Evolutionary conservation across 768 basidiomycete genomes (phyloP), one percentile per base, ranked within the genome.

Genomic region (Sarcodon aspratus): DNA sequence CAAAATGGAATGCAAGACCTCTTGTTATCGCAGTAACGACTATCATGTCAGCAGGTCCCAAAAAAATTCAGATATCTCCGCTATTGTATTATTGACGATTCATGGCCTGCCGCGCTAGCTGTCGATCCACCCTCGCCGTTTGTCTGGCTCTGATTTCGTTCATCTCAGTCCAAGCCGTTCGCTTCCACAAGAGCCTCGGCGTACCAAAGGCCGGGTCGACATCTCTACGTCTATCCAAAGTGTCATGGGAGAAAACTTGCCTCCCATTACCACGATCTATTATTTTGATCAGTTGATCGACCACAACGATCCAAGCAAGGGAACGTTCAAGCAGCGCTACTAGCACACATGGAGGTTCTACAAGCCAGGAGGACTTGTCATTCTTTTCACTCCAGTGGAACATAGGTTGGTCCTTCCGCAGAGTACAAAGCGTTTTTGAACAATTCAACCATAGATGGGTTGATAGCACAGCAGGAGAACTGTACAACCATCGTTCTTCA

Each of bases 261-360:
- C 59, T 32, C 56, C 60, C 46, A 57, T 62, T 49, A 59, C 58
- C 55, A 61, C 59, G 31, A 59, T 69, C 6, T 84, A 78, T 60
- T 62, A 59, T 50, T 82, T 82, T 57, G 73, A 82, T 55, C 69
- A 71, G 53, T 58, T 69, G 46, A 64, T 82, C 50, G 74, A 78
- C 55, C 75, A 76, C 58, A 69, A 59, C 33, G 63, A 76, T 52
- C 76, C 80, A 13, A 65, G 69, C 27, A 64, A 76, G 15, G 85
- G 85, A n/a, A 86, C 82, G n/a, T 88, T 88, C 64, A 69, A 78
- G 59, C 85, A 86, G 63, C 74, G 85, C 34, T 86, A 73, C 62
- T 86, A 82, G 82, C 69, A 76, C 51, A 77, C 77, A 27, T 82
- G 69, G 61, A 78, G 85, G 59, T 82, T 69, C 55, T 85, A 85